Percentiles rank a stretch among this genome's conserved stretches.
Evolutionary conservation across 176 grass and related monocot species (phyloP).

Genomic region (Themeda triandra): DNA sequence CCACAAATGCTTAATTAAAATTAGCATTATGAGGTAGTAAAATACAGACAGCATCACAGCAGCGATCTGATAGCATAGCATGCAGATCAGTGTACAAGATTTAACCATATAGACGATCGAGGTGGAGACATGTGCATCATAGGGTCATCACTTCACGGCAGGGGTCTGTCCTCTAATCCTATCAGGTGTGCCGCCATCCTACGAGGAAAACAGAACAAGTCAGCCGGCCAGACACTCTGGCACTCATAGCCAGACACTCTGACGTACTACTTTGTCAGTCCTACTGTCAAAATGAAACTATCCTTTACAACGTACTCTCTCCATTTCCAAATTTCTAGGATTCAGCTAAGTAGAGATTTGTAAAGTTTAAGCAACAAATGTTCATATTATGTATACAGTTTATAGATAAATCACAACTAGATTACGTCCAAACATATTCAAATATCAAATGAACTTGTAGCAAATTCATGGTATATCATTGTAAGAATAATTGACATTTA

Average conservation of each 20-base stretch:
- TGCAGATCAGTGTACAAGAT: background rate
- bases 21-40: background rate
- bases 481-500: background rate
- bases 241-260: too few relatives aligned
- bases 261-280: too few relatives aligned
- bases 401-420: background rate
- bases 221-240: background rate
- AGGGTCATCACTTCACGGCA: background rate
- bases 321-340: too few relatives aligned
- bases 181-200: background rate
- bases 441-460: background rate
- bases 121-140: background rate
- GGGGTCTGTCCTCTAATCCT: background rate
- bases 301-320: too few relatives aligned
- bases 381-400: background rate
- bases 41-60: background rate
- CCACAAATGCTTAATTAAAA: slow-evolving; percentile 3
- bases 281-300: too few relatives aligned
- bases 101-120: background rate
- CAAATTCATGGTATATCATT: background rate
- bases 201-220: background rate
- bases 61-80: background rate
- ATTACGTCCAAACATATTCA: background rate
- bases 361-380: background rate
- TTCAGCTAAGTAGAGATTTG: background rate